Conservation (phyloP, 352 stramenopile genomes). For the Phytophthora pisi region DNA sequence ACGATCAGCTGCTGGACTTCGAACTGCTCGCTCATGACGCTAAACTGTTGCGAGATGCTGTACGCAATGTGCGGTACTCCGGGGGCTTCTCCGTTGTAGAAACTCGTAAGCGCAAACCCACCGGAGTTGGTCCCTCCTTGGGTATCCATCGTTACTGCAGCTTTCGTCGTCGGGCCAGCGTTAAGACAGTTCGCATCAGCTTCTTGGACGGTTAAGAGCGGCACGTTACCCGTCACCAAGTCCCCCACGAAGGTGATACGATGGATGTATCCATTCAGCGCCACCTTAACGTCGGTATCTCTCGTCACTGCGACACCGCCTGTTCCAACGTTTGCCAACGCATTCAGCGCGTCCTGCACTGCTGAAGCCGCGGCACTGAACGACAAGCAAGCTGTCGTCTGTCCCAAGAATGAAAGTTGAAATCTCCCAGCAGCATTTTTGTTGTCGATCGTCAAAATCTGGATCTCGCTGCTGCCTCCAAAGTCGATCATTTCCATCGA, state of each 20-base stretch:
- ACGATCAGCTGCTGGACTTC: slow-evolving; percentile 66
- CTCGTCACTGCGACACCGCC: slow-evolving; percentile 55
- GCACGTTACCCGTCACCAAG: slow-evolving; percentile 57
- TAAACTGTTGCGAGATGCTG: slow-evolving; percentile 58
- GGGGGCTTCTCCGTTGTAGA: slow-evolving; percentile 65
- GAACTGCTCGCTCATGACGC: slow-evolving; percentile 65
- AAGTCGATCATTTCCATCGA: slow-evolving; percentile 48
- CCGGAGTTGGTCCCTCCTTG: slow-evolving; percentile 37
- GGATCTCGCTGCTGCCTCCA: slow-evolving; percentile 69
- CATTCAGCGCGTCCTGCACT: slow-evolving; percentile 37
- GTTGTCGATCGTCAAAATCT: slow-evolving; percentile 55
- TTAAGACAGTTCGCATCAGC: slow-evolving; percentile 13
- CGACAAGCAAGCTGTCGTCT: slow-evolving; percentile 41
- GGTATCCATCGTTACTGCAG: slow-evolving; percentile 19
- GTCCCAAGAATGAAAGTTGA: slow-evolving; percentile 58
- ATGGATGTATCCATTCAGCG: slow-evolving; percentile 63
- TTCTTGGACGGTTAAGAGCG: slow-evolving; percentile 26
- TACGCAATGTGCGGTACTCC: slow-evolving; percentile 52
- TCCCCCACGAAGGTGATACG: slow-evolving; percentile 75
- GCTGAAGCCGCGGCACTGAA: slow-evolving; percentile 33
- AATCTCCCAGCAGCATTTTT: slow-evolving; percentile 30
- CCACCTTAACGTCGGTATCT: slow-evolving; percentile 42
- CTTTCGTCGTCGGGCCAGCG: slow-evolving; percentile 14
- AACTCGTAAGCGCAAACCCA: slow-evolving; percentile 48
- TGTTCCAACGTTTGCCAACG: slow-evolving; percentile 39